A percentile compares a stretch with the other conserved stretches of the same genome.
Conservation (phyloP, 495 filamentous ascomycete species). For the Paragyromitra xinjiangensis region DNA sequence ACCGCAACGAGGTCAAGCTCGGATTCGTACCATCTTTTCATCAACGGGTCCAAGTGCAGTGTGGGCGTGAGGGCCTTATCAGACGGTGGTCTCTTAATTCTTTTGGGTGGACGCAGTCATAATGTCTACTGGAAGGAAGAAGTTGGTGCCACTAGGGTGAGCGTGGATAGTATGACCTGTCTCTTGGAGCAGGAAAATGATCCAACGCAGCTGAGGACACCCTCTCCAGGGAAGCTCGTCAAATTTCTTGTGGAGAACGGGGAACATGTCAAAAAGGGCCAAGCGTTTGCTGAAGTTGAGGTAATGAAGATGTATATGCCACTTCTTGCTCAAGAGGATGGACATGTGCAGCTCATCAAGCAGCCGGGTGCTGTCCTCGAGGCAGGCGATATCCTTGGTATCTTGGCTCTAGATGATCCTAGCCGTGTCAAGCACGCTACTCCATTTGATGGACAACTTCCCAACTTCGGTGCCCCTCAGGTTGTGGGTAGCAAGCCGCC, state of each 20-base stretch:
- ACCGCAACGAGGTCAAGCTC: slow-evolving; percentile 91
- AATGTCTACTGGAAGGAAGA: slow-evolving; percentile 99
- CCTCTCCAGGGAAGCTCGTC: slow-evolving; percentile 96
- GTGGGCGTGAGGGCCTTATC: slow-evolving; percentile 91
- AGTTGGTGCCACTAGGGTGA: slow-evolving; percentile 90
- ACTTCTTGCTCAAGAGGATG: slow-evolving; percentile 93
- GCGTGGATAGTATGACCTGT: slow-evolving; percentile 97
- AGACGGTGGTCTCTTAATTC: slow-evolving; percentile 92
- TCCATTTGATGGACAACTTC: slow-evolving; percentile 92
- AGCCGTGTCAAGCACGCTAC: slow-evolving; percentile 96
- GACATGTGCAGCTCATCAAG: slow-evolving; percentile 97
- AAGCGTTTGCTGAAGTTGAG: slow-evolving; percentile 96
- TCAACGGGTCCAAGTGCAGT: slow-evolving; percentile 96
- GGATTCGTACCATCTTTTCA: slow-evolving; percentile 98
- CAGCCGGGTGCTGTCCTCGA: slow-evolving; percentile 98
- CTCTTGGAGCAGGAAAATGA: slow-evolving; percentile 99
- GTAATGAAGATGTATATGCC: slow-evolving; percentile 99
- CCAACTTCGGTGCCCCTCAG: slow-evolving; percentile 83
- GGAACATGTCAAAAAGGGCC: slow-evolving; percentile 89
- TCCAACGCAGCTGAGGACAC: slow-evolving; percentile 93
- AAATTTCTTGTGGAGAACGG: slow-evolving; percentile 98
- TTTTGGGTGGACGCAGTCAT: slow-evolving; percentile 90
- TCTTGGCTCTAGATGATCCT: slow-evolving; percentile 94
- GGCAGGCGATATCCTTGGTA: slow-evolving; percentile 98
- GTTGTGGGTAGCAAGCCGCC: slow-evolving; percentile 91